Percentiles rank a stretch among this genome's conserved stretches.
Evolutionary conservation across 495 filamentous ascomycete species (phyloP).

Genomic region (Penicillium salamii): DNA sequence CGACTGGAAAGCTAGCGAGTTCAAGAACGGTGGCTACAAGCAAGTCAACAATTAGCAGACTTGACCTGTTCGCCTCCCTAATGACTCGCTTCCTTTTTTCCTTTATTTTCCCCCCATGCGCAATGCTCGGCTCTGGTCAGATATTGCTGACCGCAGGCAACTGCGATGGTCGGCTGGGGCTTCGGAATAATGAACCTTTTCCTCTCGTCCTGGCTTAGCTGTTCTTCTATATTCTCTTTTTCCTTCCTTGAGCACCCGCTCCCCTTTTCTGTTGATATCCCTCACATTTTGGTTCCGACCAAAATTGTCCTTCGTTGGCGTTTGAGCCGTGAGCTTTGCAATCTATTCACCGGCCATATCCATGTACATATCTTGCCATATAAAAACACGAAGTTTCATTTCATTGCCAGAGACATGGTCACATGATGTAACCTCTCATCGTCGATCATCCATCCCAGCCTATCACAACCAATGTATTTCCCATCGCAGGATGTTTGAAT

Average conservation of each 20-base stretch:
- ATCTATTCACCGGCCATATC: neutral
- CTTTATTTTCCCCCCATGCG: conserved; percentile 1
- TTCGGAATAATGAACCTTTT: conserved; percentile 21
- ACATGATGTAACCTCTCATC: too few species aligned
- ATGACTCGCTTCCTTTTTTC: conserved; percentile 10
- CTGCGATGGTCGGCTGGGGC: conserved; percentile 11
- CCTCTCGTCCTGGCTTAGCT: conserved; percentile 5
- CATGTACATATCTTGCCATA: conserved; percentile 8
- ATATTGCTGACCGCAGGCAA: conserved; percentile 7
- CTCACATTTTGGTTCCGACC: conserved; percentile 1
- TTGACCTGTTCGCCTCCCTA: conserved; percentile 1
- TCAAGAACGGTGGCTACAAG: conserved; percentile 35
- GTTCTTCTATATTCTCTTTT: neutral
- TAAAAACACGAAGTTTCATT: neutral
- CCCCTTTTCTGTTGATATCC: conserved; percentile 25
- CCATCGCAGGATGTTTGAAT: too few species aligned
- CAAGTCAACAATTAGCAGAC: conserved; percentile 27
- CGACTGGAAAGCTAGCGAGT: conserved; percentile 36
- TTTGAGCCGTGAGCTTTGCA: neutral
- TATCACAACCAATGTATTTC: too few species aligned
- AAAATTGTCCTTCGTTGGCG: conserved; percentile 10
- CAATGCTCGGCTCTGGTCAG: conserved; percentile 1
- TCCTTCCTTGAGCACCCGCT: neutral
- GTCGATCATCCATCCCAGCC: too few species aligned
- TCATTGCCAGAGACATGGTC: too few species aligned